phyloP scores from a whole-genome alignment of 2,329 filamentous ascomycete species.

The Diplocarpon rosae region DNA sequence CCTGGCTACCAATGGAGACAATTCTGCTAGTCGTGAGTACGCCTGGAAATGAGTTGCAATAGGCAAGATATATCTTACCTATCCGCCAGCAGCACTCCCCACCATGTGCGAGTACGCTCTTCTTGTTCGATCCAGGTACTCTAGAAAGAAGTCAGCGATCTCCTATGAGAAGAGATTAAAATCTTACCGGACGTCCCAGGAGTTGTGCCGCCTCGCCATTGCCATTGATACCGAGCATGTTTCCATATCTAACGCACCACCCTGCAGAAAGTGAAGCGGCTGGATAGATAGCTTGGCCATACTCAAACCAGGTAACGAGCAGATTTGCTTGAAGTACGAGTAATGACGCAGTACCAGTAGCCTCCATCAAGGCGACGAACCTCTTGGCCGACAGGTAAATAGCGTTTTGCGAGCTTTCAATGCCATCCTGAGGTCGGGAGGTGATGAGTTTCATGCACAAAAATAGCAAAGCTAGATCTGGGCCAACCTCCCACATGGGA shows the following conservation, averaged over 20 bases:
- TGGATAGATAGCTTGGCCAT: conserved; percentile 39
- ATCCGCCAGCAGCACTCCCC: conserved; percentile 37
- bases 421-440: conserved; percentile 28
- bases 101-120: conserved; percentile 37
- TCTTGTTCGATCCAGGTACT: conserved; percentile 37
- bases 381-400: conserved; percentile 35
- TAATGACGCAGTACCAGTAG: conserved; percentile 32
- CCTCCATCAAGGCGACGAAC: conserved; percentile 32
- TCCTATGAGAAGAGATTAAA: not conserved
- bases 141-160: conserved; percentile 15
- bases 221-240: conserved; percentile 34
- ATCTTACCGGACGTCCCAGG: conserved; percentile 29
- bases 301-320: conserved; percentile 37
- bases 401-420: conserved; percentile 28
- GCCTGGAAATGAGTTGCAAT: not conserved
- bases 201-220: conserved; percentile 28
- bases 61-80: conserved; percentile 21
- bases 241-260: conserved; percentile 34
- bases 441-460: conserved; percentile 38
- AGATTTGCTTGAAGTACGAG: conserved; percentile 35
- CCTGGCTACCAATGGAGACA: conserved; percentile 23
- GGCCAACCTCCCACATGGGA: conserved; percentile 33
- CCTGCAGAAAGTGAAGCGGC: conserved; percentile 38
- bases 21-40: conserved; percentile 18
- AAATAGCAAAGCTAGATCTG: conserved; percentile 37